phyloP scores from a whole-genome alignment of 2,329 filamentous ascomycete species.

The Colletotrichum chlorophyti region DNA sequence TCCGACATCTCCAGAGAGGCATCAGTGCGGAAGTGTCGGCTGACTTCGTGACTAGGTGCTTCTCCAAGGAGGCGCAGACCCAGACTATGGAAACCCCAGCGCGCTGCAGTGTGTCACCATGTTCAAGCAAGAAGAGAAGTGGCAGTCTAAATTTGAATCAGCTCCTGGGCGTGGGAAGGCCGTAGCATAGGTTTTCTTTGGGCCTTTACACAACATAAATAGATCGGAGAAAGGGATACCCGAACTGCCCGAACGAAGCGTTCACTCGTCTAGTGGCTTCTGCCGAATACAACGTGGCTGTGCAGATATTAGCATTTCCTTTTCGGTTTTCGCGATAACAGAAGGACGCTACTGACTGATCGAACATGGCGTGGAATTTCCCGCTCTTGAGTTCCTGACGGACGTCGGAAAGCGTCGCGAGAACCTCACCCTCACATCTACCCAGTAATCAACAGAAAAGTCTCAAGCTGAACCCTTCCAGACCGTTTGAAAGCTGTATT shows the following conservation, averaged over 20 bases:
- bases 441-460: constrained; percentile 38
- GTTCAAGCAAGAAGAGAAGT: constrained; percentile 60
- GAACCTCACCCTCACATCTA: constrained; percentile 34
- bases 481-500: constrained; percentile 26
- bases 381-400: constrained; percentile 35
- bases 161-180: constrained; percentile 56
- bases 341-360: not conserved
- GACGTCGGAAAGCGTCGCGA: constrained; percentile 35
- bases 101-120: constrained; percentile 56
- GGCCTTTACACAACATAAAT: no score
- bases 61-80: constrained; percentile 60
- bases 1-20: not conserved
- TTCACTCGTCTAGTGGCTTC: not conserved
- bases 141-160: constrained; percentile 55
- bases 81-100: constrained; percentile 57
- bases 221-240: no score
- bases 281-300: not conserved
- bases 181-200: not conserved
- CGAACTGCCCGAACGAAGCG: no score
- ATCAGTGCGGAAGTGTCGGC: no score
- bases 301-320: not conserved
- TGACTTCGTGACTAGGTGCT: constrained; percentile 43
- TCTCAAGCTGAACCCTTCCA: constrained; percentile 33
- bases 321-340: not conserved
- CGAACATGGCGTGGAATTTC: not conserved